Evolutionary conservation across 2,329 filamentous ascomycete species (phyloP), one percentile per base, ranked within the genome.

Genomic region (Penicillium expansum): DNA sequence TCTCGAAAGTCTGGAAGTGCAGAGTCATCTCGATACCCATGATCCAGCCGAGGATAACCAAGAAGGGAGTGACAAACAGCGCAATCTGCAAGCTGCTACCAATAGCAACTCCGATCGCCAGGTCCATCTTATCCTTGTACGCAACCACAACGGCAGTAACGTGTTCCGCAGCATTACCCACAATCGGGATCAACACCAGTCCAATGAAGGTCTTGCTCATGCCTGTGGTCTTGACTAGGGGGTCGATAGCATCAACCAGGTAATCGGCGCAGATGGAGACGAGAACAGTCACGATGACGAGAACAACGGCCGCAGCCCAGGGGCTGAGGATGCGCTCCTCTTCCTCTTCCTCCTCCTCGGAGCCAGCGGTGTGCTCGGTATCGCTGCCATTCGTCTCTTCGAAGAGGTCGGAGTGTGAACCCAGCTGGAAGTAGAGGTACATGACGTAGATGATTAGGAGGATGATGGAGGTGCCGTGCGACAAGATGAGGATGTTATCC

Each of bases 11-110:
- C 77, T 92, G 87, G 69, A 94, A 94, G 70, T 89, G 88, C 41
- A 93, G 80, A 7, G 88, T 88, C 89, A 92, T 91, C 24, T 85
- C 82, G 61, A 85, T 78, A 52, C 82, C 82, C 74, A 90, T 85
- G 63, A 89, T 86, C 90, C 90, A 93, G 59, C 89, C 90, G 37
- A 92, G 80, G 62, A 93, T 86, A 52, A 93, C 90, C 52, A 93
- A 79, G 75, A 89, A 88, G 0, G 90, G 90, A 1, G 90, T 92
- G 47, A 93, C 89, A 43, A 92, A 86, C 44, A 93, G 80, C 22
- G 90, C 89, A 67, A 93, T 93, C 74, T 93, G 90, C 71, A 93
- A 86, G 72, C 87, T 90, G 57, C 87, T 91, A 44, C 90, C 90
- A 67, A 93, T 89, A 29, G 90, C 90, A 49, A 93, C 89, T 41